Percentiles rank a stretch among this genome's conserved stretches.
phyloP scores from a whole-genome alignment of 1,284 basidiomycete genomes.

The Grifola frondosa region DNA sequence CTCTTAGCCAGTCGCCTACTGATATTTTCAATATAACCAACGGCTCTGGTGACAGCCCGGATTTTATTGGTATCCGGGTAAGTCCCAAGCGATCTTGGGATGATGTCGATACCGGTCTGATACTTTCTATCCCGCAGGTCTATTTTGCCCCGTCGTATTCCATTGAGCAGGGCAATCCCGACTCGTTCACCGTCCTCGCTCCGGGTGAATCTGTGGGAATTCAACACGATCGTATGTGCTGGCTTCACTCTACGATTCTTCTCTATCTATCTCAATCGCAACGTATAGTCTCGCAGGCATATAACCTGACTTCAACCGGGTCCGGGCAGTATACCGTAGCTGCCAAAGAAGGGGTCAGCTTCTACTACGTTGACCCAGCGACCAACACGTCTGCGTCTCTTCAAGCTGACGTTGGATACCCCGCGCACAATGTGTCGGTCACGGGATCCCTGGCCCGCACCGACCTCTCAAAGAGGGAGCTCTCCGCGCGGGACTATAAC shows the following conservation, averaged over 20 bases:
- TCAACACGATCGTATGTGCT: conserved; percentile 41
- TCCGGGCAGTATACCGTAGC: conserved; percentile 41
- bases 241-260: not conserved
- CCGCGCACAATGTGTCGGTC: conserved; percentile 6
- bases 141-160: conserved; percentile 24
- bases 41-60: conserved; percentile 35
- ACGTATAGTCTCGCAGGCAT: conserved; percentile 41
- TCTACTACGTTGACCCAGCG: conserved; percentile 29
- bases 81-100: conserved; percentile 24
- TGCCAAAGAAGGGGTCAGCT: conserved; percentile 35
- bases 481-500: not conserved
- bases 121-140: conserved; percentile 1
- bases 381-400: conserved; percentile 1
- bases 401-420: not conserved
- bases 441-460: not conserved
- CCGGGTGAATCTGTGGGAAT: conserved; percentile 43
- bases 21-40: conserved; percentile 40
- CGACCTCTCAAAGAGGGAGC: no score
- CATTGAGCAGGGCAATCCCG: conserved; percentile 15
- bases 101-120: not conserved
- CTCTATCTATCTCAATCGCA: no score
- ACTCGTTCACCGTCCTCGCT: conserved; percentile 37
- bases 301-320: conserved; percentile 45
- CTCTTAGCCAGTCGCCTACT: conserved; percentile 42
- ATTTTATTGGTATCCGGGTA: conserved; percentile 41